Evolutionary conservation across 225 moss, liverwort and hornwort genomes (phyloP), one percentile per base, ranked within the genome.

Genomic region (Neckera pumila): DNA sequence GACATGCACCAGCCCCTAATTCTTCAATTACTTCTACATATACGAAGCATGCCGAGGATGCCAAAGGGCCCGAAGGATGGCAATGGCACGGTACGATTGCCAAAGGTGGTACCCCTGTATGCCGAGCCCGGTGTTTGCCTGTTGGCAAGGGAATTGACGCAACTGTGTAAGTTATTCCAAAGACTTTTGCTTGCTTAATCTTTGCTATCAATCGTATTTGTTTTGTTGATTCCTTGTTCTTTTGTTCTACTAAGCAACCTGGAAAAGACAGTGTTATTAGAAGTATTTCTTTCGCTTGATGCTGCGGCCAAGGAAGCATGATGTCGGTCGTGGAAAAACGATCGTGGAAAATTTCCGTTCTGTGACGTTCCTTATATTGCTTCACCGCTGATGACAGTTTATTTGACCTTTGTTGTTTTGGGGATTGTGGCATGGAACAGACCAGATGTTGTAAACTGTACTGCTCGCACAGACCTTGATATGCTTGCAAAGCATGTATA

Each of bases 61-160:
- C 85, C 30, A 93, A 95, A 90, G 92, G 90, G 81, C 92, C 86
- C 60, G 98, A 98, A 89, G 96, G 98, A 83, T 97, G 98, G 98
- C 93, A 95, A 85, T 98, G 98, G 98, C 98, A 98, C 78, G 98
- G 98, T 56, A 98, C 98, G 57, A 98, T 98, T 89, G 98, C 98
- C n/a, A 98, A 98, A 85, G 98, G 98, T 57, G 98, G 98, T 87
- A 98, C 98, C 56, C 98, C 98, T 80, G 98, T 98, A 28, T 98
- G 98, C 90, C 94, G 98, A 80, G 98, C 98, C 20, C 94, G 94
- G 43, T 98, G 98, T 88, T 89, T 98, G 65, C 98, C 98, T 53
- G 95, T 98, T 65, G 98, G 98, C 80, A 96, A 97, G 88, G 98
- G 98, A 67, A 98, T 98, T 47, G 97, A 98, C 85, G 96, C 95